A percentile compares a stretch with the other conserved stretches of the same genome.
Conservation (phyloP, 192 early-diverging fungal species). For the Diversispora epigaea region DNA sequence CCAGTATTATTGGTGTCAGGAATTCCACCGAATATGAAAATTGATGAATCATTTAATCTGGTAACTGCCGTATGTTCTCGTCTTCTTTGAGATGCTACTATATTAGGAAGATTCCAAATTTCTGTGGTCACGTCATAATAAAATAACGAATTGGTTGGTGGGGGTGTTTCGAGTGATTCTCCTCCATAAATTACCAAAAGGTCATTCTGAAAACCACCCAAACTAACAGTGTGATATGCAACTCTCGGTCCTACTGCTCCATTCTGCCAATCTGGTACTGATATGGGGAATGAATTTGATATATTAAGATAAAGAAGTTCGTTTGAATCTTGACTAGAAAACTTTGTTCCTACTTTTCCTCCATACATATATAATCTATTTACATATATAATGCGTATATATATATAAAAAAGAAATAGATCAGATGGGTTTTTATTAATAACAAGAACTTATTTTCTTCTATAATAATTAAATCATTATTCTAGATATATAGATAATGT, state of each 20-base stretch:
- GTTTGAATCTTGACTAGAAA: neutral
- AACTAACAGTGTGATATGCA: slow-evolving; percentile 26
- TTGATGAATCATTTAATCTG: slow-evolving; percentile 5
- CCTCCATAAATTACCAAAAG: slow-evolving; percentile 34
- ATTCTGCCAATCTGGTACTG: neutral
- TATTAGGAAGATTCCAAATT: neutral
- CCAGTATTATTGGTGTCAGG: neutral
- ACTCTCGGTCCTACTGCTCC: slow-evolving; percentile 23
- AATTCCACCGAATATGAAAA: slow-evolving; percentile 35
- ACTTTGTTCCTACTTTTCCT: neutral
- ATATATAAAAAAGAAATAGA: neutral
- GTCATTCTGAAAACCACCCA: slow-evolving; percentile 28
- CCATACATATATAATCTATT: slow-evolving; percentile 27
- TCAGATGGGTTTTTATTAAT: no score
- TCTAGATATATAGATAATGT: no score
- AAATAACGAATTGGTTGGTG: neutral
- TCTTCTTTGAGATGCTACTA: slow-evolving; percentile 1
- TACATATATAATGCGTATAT: neutral
- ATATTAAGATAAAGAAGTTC: slow-evolving; percentile 8
- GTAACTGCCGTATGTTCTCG: slow-evolving; percentile 30
- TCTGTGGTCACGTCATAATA: neutral
- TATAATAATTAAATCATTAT: no score
- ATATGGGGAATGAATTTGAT: neutral
- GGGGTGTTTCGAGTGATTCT: slow-evolving; percentile 2
- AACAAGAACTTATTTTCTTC: no score